These are phyloP conservation scores for Trichosporon asahii DNA, from an alignment of 1,284 basidiomycete species.

Conservation along the genomic window DNA sequence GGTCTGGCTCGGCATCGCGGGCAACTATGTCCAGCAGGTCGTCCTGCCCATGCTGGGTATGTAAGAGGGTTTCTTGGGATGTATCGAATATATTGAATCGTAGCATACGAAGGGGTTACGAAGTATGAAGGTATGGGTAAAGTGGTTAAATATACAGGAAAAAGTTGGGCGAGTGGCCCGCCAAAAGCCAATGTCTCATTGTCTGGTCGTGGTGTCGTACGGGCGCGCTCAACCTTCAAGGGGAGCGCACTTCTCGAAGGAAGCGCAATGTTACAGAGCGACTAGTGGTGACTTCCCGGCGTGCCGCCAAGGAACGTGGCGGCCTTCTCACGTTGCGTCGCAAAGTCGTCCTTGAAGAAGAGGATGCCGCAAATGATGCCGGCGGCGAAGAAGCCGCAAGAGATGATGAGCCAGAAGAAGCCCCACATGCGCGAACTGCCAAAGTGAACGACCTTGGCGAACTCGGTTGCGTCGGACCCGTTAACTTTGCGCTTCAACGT, in stretches of 20 bases:
- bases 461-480: conserved; percentile 83
- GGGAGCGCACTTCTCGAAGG: too few relatives aligned
- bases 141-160: background rate
- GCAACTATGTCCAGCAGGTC: conserved; percentile 63
- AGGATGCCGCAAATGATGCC: conserved; percentile 79
- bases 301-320: conserved; percentile 45
- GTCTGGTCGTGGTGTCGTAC: background rate
- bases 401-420: conserved; percentile 81
- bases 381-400: conserved; percentile 73
- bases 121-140: background rate
- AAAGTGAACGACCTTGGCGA: conserved; percentile 76
- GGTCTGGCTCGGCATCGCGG: conserved; percentile 77
- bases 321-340: conserved; percentile 38
- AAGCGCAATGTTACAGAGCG: too few relatives aligned
- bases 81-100: background rate
- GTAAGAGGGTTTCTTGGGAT: background rate
- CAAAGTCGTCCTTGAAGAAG: conserved; percentile 68
- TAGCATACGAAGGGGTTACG: background rate
- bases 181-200: background rate
- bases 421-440: conserved; percentile 55
- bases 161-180: background rate
- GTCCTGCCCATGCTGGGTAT: background rate
- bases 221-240: background rate
- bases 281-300: background rate
- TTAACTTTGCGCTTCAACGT: conserved; percentile 88